Evolutionary conservation across 768 basidiomycete genomes (phyloP), one percentile per base, ranked within the genome.

Genomic region (Leccinum fibrillosum): DNA sequence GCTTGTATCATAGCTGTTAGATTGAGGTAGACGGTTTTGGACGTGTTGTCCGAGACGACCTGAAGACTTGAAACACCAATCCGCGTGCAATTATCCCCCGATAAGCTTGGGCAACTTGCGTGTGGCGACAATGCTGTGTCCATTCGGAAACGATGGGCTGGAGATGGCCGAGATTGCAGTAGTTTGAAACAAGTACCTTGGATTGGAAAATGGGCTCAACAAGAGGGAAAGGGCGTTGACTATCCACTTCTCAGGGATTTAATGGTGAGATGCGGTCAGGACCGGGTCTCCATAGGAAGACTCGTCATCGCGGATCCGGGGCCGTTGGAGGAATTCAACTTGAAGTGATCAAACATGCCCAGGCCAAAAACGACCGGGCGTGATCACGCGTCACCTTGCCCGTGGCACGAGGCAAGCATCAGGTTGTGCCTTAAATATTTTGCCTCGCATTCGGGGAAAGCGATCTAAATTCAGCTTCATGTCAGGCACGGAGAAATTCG

Each of bases 401-500:
- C 30, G 5, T 32, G 32, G 32, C 56, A 59, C 34, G 57, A 59
- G 57, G 58, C 44, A n/a, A 15, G 28, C 21, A 19, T 50, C 11
- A 21, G 44, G 19, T 13, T 17, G 57, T 59, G 58, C 50, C 58
- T 59, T 58, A 21, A 30, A 19, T 21, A 21, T 26, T 39, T 28
- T 5, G 39, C 53, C 28, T 58, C 56, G 45, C 28, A 48, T 17
- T 47, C 15, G 34, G 56, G 25, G 54, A 57, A 56, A 56, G 25
- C 10, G 19, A n/a, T 8, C 47, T 32, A 58, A 49, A 58, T 39
- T 48, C 34, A 17, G 56, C 17, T 25, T 15, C 56, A 50, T 19
- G 52, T 17, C 60, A 63, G 62, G 62, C 56, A 63, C 62, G 30
- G 1, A 12, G 26, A 19, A 45, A 28, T 17, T 25, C 39, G 26